phyloP scores from a whole-genome alignment of 371 early-diverging fungal species.

The Mortierella sp. region DNA sequence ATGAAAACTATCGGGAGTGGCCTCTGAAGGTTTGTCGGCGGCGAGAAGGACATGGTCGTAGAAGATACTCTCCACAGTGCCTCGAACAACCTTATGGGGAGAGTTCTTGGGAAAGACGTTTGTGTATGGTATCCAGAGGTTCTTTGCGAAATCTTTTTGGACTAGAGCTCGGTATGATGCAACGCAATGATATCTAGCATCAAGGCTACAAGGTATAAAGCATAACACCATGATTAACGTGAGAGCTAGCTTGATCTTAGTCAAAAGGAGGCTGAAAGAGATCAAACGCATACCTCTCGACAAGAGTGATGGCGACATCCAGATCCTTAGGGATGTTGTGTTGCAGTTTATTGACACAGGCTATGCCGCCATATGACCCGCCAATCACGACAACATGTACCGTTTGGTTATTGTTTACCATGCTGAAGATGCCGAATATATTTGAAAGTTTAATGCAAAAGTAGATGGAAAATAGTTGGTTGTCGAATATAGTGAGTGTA shows the following conservation, averaged over 20 bases:
- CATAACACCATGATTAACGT: neutral
- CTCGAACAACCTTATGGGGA: conserved; percentile 62
- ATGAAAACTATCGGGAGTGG: neutral
- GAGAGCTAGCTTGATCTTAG: neutral
- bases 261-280: neutral
- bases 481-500: no score
- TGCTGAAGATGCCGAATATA: neutral
- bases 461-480: neutral
- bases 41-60: conserved; percentile 57
- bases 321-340: conserved; percentile 32
- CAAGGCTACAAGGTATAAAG: conserved; percentile 34
- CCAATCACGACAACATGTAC: conserved; percentile 60
- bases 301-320: conserved; percentile 60
- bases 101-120: conserved; percentile 57
- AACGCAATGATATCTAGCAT: conserved; percentile 63
- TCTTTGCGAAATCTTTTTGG: conserved; percentile 61
- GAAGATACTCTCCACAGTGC: conserved; percentile 56
- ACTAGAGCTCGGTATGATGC: conserved; percentile 65
- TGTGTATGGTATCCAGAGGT: conserved; percentile 70
- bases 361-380: conserved; percentile 65
- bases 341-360: conserved; percentile 62
- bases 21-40: neutral
- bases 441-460: neutral
- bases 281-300: conserved; percentile 59
- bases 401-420: neutral